A percentile compares a stretch with the other conserved stretches of the same genome.
These are phyloP conservation scores for Taphrina sp. DNA, from an alignment of 1,139 yeast species.

Conservation along the genomic window DNA sequence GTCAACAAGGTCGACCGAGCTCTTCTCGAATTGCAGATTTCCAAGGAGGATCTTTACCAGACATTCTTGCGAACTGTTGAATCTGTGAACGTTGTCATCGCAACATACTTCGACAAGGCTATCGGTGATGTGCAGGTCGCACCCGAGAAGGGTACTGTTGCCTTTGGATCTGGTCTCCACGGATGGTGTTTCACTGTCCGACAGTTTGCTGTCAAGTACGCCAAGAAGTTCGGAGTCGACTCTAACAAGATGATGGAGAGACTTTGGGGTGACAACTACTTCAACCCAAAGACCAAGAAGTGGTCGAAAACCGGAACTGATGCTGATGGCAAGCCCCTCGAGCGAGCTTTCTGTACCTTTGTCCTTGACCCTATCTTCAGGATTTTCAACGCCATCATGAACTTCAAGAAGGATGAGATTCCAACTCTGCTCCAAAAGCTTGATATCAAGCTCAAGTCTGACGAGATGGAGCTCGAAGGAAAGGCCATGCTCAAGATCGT, in stretches of 20 bases:
- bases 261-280: slow-evolving; percentile 99
- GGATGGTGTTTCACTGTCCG: slow-evolving; percentile 99
- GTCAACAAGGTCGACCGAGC: slow-evolving; percentile 99
- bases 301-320: slow-evolving; percentile 97
- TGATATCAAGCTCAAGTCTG: slow-evolving; percentile 85
- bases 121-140: slow-evolving; percentile 97
- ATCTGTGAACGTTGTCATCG: slow-evolving; percentile 96
- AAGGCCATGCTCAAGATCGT: slow-evolving; percentile 97
- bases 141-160: slow-evolving; percentile 99
- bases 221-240: slow-evolving; percentile 99
- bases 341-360: slow-evolving; percentile 99
- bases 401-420: slow-evolving; percentile 96
- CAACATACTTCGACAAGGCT: slow-evolving; percentile 87
- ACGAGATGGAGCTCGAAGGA: slow-evolving; percentile 97
- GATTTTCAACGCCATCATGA: slow-evolving; percentile 91
- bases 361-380: slow-evolving; percentile 98
- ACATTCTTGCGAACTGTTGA: slow-evolving; percentile 98
- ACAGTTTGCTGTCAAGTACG: slow-evolving; percentile 97
- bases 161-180: slow-evolving; percentile 99
- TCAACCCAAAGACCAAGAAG: slow-evolving; percentile 99
- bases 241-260: slow-evolving; percentile 96
- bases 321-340: slow-evolving; percentile 91
- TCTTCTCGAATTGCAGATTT: slow-evolving; percentile 95
- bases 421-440: slow-evolving; percentile 86
- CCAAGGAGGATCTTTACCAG: slow-evolving; percentile 98